Base-by-base conservation (phyloP, 805 yeast genomes). In the Starmerella roubikii region DNA sequence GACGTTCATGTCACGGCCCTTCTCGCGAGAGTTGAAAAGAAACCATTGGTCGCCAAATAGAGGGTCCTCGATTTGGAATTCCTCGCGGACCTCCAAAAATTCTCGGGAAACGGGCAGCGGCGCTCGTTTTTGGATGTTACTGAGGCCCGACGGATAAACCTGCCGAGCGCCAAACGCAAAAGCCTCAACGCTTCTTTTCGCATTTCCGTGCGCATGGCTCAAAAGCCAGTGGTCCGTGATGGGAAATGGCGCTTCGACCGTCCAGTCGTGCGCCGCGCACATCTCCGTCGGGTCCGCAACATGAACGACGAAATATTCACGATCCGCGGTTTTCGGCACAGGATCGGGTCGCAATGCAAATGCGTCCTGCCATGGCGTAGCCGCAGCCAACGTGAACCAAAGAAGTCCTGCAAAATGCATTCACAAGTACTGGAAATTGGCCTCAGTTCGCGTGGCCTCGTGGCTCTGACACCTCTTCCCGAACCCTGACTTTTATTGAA, bases 41-140 rank as follows among this genome's bases (percentile, higher is more conserved):
- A 88, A 96, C 98, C 98, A 91, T 60, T 91, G 98, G 28, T 69
- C 65, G 10, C 59, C 56, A 54, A 91, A 88, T n/a, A 69, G 60
- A 0, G 98, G 98, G 60, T 91, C 98, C 16, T 68, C 56, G 38
- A 91, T 88, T 9, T 59, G 62, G 38, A 85, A 70, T 39, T 67
- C 78, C 15, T 30, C 33, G 10, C 22, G 23, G 3, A 43, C 30
- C 2, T 31, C n/a, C 11, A 23, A 17, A 13, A 15, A 11, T 7
- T 22, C 24, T 10, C 10, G 7, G 10, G 10, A 10, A 7, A 10
- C 24, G 10, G 52, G 46, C 11, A 46, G 22, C 8, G 50, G 46
- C 12, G 44, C 41, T 15, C 53, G 42, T 16, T 38, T 40, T 2
- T 33, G 40, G 16, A 47, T 30, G 3, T n/a, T 15, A 1, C 37